Evolutionary conservation across 2,329 filamentous ascomycete genomes (phyloP).

Genomic region (Verticillium klebahnii): DNA sequence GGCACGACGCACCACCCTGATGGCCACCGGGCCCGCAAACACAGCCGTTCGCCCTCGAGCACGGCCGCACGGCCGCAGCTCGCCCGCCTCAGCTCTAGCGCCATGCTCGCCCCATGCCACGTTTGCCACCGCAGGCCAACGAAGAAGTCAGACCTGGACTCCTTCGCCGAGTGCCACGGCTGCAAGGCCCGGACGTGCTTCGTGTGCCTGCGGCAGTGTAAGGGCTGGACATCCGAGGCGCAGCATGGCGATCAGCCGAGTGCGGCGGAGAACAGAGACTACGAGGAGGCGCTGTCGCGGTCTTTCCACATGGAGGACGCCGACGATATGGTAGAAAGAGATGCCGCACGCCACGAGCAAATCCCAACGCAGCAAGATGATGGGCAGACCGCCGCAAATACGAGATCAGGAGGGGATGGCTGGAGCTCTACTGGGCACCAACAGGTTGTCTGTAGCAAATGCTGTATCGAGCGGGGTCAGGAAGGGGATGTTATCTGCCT

Average conservation of each 20-base stretch:
- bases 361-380: background rate
- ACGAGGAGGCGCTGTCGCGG: conserved; percentile 30
- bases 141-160: conserved; percentile 61
- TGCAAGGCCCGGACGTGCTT: conserved; percentile 62
- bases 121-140: conserved; percentile 63
- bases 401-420: conserved; percentile 14
- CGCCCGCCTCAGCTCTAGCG: conserved; percentile 11
- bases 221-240: conserved; percentile 35
- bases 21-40: background rate
- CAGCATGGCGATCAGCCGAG: conserved; percentile 5
- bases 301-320: conserved; percentile 49
- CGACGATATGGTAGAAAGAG: conserved; percentile 24
- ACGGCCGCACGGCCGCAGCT: conserved; percentile 1
- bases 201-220: conserved; percentile 63
- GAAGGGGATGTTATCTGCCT: conserved; percentile 65
- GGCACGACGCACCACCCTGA: background rate
- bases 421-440: conserved; percentile 41
- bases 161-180: conserved; percentile 58
- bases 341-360: background rate
- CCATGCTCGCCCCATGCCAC: conserved; percentile 53
- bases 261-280: background rate
- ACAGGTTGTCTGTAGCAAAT: conserved; percentile 59
- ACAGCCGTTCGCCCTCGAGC: conserved; percentile 1
- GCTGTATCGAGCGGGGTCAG: conserved; percentile 60
- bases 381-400: background rate